These are phyloP conservation scores for Populus hybrid DNA, from an alignment of 441 rosid species.

Conservation along the genomic window DNA sequence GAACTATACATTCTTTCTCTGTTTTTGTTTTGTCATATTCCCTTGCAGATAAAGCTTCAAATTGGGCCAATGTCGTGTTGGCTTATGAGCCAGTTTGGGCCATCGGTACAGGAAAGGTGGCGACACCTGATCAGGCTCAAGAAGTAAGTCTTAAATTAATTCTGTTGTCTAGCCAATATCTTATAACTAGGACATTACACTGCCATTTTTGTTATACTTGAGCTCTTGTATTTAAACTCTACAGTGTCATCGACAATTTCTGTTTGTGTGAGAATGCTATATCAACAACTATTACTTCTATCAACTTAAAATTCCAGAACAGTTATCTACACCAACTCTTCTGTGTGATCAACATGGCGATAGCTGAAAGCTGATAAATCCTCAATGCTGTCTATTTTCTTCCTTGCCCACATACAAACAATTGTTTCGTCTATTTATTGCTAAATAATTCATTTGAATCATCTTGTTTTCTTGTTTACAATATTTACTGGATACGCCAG, in stretches of 20 bases:
- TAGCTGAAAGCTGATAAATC: background rate
- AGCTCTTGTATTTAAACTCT: background rate
- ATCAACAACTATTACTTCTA: background rate
- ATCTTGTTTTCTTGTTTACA: background rate
- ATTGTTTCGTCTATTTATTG: no score
- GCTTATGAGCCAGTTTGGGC: conserved; percentile 91
- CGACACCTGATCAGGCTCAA: conserved; percentile 76
- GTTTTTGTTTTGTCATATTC: background rate
- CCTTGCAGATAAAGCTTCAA: conserved; percentile 42
- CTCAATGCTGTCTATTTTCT: background rate
- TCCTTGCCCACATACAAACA: no score
- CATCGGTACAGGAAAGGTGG: conserved; percentile 83
- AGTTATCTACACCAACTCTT: background rate
- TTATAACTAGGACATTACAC: background rate
- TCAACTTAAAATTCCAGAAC: background rate
- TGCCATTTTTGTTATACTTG: background rate
- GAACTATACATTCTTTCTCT: background rate
- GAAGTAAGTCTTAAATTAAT: conserved; percentile 50
- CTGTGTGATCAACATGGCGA: background rate
- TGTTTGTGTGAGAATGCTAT: background rate
- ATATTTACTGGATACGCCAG: conserved; percentile 24
- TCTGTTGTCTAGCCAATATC: background rate
- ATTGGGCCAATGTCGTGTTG: conserved; percentile 60
- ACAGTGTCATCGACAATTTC: background rate
- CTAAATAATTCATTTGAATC: no score